Conservation (phyloP, 2,329 filamentous ascomycete species). For the Penicillium sp. region DNA sequence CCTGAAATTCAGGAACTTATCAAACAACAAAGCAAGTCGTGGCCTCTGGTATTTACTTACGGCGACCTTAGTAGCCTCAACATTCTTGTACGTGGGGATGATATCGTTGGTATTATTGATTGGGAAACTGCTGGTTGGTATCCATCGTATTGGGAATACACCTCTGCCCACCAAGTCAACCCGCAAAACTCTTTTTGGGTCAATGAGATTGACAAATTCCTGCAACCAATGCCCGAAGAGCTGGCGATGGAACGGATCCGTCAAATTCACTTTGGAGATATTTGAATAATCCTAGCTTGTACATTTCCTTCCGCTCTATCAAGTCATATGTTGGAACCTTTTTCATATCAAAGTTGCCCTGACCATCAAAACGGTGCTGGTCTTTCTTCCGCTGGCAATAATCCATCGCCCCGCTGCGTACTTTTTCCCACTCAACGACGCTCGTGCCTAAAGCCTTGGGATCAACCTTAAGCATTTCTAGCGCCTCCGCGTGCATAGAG, state of each 20-base stretch:
- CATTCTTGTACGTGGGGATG: conserved; percentile 33
- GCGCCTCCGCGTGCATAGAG: conserved; percentile 23
- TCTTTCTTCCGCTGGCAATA: conserved; percentile 39
- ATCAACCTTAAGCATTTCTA: conserved; percentile 27
- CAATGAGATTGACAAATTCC: conserved; percentile 37
- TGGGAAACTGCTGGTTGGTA: conserved; percentile 36
- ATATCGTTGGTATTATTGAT: conserved; percentile 36
- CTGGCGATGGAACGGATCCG: too few relatives aligned
- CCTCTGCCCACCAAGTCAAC: conserved; percentile 38
- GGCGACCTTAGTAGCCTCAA: conserved; percentile 34
- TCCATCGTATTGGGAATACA: conserved; percentile 31
- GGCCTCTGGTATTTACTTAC: conserved; percentile 36
- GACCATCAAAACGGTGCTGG: conserved; percentile 39
- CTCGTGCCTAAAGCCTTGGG: conserved; percentile 29
- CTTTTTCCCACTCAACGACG: conserved; percentile 28
- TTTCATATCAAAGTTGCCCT: too few relatives aligned
- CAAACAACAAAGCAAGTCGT: conserved; percentile 22
- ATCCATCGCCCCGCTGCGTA: conserved; percentile 33
- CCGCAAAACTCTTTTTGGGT: conserved; percentile 35
- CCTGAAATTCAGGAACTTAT: conserved; percentile 31
- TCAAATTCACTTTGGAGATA: too few relatives aligned
- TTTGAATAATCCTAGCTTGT: too few relatives aligned
- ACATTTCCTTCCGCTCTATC: too few relatives aligned
- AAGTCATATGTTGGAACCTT: too few relatives aligned
- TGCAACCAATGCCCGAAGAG: too few relatives aligned